A percentile compares a stretch with the other conserved stretches of the same genome.
Evolutionary conservation across 352 stramenopile genomes (phyloP).

Genomic region (Globisporangium polare): DNA sequence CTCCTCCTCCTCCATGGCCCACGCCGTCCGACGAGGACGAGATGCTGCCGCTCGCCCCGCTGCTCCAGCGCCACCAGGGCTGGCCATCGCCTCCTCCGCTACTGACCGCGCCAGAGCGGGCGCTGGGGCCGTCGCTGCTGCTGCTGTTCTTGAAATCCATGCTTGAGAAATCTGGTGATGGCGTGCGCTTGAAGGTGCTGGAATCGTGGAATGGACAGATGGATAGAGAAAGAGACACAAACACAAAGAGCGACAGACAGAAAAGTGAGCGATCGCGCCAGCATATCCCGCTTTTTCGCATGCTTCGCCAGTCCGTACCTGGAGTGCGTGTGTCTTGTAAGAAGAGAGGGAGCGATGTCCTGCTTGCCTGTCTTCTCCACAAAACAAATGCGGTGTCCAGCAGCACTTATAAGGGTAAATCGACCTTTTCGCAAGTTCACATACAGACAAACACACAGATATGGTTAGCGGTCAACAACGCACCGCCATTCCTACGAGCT

Average conservation of each 20-base stretch:
- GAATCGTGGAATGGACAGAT: neutral
- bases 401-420: neutral
- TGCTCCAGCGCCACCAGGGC: conserved; percentile 74
- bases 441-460: neutral
- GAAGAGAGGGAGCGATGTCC: too few species aligned
- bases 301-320: neutral
- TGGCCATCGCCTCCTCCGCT: conserved; percentile 16
- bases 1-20: conserved; percentile 11
- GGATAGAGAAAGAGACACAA: neutral
- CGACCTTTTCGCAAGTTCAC: neutral
- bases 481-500: too few species aligned
- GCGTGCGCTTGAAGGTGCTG: neutral
- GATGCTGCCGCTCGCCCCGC: conserved; percentile 64
- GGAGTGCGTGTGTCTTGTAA: too few species aligned
- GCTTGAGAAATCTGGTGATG: neutral
- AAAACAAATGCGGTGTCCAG: too few species aligned
- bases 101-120: conserved; percentile 19
- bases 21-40: conserved; percentile 43
- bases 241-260: too few species aligned
- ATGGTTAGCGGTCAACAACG: neutral
- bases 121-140: conserved; percentile 31
- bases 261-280: too few species aligned
- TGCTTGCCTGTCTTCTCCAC: too few species aligned
- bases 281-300: neutral
- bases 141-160: conserved; percentile 1